Percentiles rank a stretch among this genome's conserved stretches.
Conservation (phyloP, 2,329 filamentous ascomycete species). For the Graphilbum sp. region DNA sequence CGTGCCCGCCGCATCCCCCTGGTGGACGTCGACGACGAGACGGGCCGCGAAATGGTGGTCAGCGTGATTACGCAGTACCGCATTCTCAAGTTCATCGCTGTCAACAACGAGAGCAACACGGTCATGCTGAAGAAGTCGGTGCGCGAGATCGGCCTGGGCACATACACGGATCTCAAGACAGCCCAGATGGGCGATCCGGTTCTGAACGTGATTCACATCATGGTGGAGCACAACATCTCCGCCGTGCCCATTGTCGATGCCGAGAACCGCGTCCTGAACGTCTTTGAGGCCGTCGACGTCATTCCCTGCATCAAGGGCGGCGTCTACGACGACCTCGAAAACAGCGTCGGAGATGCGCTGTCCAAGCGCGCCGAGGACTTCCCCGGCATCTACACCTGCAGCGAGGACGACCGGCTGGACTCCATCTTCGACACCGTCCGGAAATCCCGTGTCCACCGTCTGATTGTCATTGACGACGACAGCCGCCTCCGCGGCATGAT, state of each 20-base stretch:
- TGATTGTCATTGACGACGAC: constrained; percentile 85
- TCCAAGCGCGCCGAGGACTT: constrained; percentile 81
- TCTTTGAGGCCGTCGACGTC: constrained; percentile 95
- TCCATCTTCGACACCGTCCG: constrained; percentile 95
- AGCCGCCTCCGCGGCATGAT: constrained; percentile 76
- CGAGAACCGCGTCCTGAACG: constrained; percentile 66
- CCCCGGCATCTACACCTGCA: constrained; percentile 92
- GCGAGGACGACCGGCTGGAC: constrained; percentile 76
- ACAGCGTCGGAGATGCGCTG: constrained; percentile 76
- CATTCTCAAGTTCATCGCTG: constrained; percentile 95
- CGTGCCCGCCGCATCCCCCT: constrained; percentile 86
- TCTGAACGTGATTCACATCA: constrained; percentile 82
- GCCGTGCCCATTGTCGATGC: constrained; percentile 84
- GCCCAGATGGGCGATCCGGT: constrained; percentile 81
- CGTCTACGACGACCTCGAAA: constrained; percentile 75
- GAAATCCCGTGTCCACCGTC: constrained; percentile 81
- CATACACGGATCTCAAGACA: constrained; percentile 65
- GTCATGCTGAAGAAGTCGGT: constrained; percentile 78
- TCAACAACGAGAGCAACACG: constrained; percentile 76
- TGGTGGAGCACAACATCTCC: constrained; percentile 87
- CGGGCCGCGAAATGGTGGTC: constrained; percentile 77
- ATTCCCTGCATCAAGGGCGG: constrained; percentile 91
- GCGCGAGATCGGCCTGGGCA: constrained; percentile 69
- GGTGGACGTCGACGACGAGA: constrained; percentile 88
- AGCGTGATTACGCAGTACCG: constrained; percentile 97